Conservation (phyloP, 805 yeast genomes). For the Tetrapisispora pingtungensis region DNA sequence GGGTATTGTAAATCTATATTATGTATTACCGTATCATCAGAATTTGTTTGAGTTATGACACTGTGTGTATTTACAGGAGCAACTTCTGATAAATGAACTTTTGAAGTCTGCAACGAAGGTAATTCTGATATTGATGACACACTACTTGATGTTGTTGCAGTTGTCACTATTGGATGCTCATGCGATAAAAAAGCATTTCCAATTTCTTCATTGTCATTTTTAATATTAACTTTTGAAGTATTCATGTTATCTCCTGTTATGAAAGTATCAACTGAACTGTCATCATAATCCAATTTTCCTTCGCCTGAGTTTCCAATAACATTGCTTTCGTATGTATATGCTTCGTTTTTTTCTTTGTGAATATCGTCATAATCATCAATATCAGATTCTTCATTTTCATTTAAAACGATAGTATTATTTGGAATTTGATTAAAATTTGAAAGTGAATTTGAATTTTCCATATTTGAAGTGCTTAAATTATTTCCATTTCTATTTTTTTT, state of each 20-base stretch:
- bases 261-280: slow-evolving; percentile 20
- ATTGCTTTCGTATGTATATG: slow-evolving; percentile 6
- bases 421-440: not conserved
- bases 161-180: not conserved
- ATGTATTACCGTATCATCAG: not conserved
- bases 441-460: not conserved
- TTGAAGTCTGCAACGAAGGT: not conserved
- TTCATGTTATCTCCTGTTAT: not conserved
- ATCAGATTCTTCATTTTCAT: slow-evolving; percentile 3
- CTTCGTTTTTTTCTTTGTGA: slow-evolving; percentile 8
- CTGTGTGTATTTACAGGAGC: not conserved
- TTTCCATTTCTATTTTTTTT: slow-evolving; percentile 1
- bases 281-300: slow-evolving; percentile 17
- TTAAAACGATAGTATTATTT: not conserved
- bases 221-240: not conserved
- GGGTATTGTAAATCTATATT: not conserved
- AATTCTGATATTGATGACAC: not conserved
- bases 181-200: not conserved
- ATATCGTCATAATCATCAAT: slow-evolving; percentile 12
- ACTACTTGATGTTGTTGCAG: slow-evolving; percentile 1
- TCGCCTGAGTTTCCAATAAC: slow-evolving; percentile 12
- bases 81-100: not conserved
- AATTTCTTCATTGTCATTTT: no score
- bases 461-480: not conserved
- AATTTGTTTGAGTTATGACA: not conserved